Evolutionary conservation across 1,284 basidiomycete genomes (phyloP), one percentile per base, ranked within the genome.

Genomic region (Xerocomus cyaneibrunnescens): DNA sequence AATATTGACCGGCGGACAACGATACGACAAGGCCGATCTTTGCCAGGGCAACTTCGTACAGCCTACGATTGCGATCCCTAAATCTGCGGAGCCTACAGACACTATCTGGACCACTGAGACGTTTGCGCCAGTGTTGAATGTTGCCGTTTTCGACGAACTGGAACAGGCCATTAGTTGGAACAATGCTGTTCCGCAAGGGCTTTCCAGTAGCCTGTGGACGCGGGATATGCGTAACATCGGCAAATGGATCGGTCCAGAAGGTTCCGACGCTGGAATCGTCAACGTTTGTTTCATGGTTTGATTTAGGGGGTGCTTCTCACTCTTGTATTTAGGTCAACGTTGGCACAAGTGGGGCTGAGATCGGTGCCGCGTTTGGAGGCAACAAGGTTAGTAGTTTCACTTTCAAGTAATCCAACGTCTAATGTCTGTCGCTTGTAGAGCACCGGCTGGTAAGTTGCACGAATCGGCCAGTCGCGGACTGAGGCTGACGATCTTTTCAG

Each of bases 301-400:
- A 46, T 45, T 50, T 5, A 4, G 16, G 39, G 41, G 41, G 14
- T 36, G 14, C 27, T 45, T 46, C 50, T 59, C 37, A 57, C 41
- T 41, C 19, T 35, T 30, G 35, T 45, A 12, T 31, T 36, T 64
- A 92, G 87, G 84, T 95, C 56, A 95, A 96, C 67, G 92, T 93
- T 46, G 92, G 92, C 40, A 96, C 94, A 0, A 92, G 88, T 62
- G 94, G 95, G 21, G 94, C 95, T 16, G 94, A 98, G 73, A 97
- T 98, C 55, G 88, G 88, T 45, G 87, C 86, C 8, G 91, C 89
- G 0, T 97, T 97, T 65, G 94, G 94, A 46, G 94, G 95, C 38
- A 96, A 96, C 78, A 94, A 95, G 83, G 86, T 85, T 42, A 38
- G 77, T 70, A 14, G 12, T 36, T 57, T 48, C 35, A 39, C 39